Evolutionary conservation across 768 basidiomycete genomes (phyloP).

Genomic region (Naganishia kalamii): DNA sequence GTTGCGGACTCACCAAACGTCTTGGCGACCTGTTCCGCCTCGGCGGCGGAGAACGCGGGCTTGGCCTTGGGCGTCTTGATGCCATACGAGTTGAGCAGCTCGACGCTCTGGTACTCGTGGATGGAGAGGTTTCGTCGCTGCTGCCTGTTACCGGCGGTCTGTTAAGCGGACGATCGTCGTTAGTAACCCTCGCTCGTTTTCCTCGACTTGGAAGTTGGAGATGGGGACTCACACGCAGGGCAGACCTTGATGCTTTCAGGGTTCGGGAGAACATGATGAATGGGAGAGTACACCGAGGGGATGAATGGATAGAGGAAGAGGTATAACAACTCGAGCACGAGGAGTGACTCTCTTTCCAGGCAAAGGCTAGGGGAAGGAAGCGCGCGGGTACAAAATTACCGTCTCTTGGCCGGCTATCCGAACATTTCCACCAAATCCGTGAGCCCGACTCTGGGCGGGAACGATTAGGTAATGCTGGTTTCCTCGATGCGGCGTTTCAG

Average conservation of each 20-base stretch:
- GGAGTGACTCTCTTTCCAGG: background rate
- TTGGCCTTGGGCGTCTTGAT: conserved; percentile 89
- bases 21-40: conserved; percentile 82
- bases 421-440: conserved; percentile 1
- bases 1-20: conserved; percentile 61
- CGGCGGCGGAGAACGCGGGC: conserved; percentile 76
- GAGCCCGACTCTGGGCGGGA: background rate
- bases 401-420: background rate
- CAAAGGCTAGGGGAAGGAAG: background rate
- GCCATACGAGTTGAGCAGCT: conserved; percentile 92
- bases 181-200: background rate
- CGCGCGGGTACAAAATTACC: background rate
- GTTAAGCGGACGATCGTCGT: background rate
- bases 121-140: conserved; percentile 91
- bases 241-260: conserved; percentile 17
- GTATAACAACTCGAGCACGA: background rate
- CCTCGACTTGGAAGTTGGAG: too few relatives aligned
- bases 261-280: conserved; percentile 22
- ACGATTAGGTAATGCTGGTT: background rate
- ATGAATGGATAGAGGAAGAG: background rate
- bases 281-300: background rate
- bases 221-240: conserved; percentile 15
- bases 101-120: conserved; percentile 96
- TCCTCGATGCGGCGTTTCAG: background rate
- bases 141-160: conserved; percentile 22